A percentile compares a stretch with the other conserved stretches of the same genome.
Evolutionary conservation across 2,329 filamentous ascomycete genomes (phyloP).

Genomic region (Fusarium mundagurra): DNA sequence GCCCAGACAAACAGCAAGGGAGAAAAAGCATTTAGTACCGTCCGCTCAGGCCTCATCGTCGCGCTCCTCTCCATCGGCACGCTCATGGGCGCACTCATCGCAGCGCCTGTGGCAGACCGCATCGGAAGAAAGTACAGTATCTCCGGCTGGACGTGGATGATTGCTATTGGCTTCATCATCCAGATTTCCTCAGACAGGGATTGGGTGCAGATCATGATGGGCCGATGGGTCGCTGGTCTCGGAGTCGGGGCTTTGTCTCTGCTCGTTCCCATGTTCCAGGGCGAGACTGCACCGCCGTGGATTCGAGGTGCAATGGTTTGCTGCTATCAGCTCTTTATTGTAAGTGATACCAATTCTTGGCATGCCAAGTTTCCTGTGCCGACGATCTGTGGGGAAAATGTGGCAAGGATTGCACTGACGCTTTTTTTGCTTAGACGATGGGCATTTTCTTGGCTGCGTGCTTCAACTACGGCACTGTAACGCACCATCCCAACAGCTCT

Average conservation of each 20-base stretch:
- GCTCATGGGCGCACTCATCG: conserved; percentile 66
- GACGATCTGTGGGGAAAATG: not conserved
- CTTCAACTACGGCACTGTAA: conserved; percentile 70
- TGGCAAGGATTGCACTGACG: not conserved
- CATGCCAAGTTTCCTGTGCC: not conserved
- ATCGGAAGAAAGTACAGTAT: conserved; percentile 73
- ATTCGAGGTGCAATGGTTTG: conserved; percentile 73
- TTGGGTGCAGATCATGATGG: conserved; percentile 75
- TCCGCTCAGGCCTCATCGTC: conserved; percentile 68
- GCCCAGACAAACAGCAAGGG: conserved; percentile 53
- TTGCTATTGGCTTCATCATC: conserved; percentile 73
- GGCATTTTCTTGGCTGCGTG: conserved; percentile 70
- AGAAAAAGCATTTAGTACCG: conserved; percentile 58
- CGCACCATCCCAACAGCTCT: conserved; percentile 55
- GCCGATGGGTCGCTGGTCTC: conserved; percentile 71
- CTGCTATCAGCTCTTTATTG: conserved; percentile 78
- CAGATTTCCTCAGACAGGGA: conserved; percentile 64
- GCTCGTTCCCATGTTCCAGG: conserved; percentile 77
- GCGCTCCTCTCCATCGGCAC: conserved; percentile 68
- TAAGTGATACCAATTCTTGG: not conserved
- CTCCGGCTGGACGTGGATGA: conserved; percentile 67
- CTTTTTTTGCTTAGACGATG: conserved; percentile 47
- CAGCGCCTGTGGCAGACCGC: conserved; percentile 71
- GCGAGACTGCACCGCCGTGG: conserved; percentile 74
- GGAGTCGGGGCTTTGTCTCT: conserved; percentile 74